phyloP scores from a whole-genome alignment of 192 early-diverging fungal species.

The Spinellus fusiger region DNA sequence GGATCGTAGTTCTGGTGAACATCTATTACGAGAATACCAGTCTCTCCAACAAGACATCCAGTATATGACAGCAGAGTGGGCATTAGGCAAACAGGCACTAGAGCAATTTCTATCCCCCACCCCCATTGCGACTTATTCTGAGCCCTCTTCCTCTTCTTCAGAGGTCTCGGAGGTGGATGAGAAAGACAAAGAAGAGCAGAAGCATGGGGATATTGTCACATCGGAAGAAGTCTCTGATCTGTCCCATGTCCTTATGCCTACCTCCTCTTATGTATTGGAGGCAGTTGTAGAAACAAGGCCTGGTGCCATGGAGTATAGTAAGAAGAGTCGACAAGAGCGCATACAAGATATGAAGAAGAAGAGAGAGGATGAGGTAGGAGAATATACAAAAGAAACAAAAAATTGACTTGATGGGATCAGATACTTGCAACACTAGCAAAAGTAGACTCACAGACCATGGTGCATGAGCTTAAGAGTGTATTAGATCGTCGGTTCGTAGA shows the following conservation, averaged over 20 bases:
- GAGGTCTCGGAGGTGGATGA: not conserved
- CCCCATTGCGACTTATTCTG: not conserved
- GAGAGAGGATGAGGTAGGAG: constrained; percentile 36
- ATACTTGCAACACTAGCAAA: constrained; percentile 15
- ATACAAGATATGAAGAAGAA: constrained; percentile 39
- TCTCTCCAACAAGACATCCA: constrained; percentile 43
- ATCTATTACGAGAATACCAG: constrained; percentile 37
- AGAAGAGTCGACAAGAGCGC: constrained; percentile 41
- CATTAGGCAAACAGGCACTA: constrained; percentile 40
- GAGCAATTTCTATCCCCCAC: constrained; percentile 30
- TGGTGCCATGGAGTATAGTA: not conserved
- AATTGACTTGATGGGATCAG: no score
- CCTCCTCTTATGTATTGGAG: constrained; percentile 45
- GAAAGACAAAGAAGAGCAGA: constrained; percentile 23
- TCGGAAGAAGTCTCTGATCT: constrained; percentile 23
- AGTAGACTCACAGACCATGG: constrained; percentile 44
- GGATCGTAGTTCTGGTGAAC: constrained; percentile 13
- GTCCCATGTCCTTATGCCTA: constrained; percentile 22
- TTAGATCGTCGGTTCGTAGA: constrained; percentile 31
- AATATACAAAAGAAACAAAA: no score
- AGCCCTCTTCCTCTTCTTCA: not conserved
- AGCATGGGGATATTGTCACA: constrained; percentile 12
- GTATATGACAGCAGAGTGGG: constrained; percentile 47
- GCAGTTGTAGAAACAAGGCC: constrained; percentile 27
- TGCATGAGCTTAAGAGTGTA: constrained; percentile 52